Evolutionary conservation across 164 flowering plant genomes (phyloP).

Genomic region (Euptelea pleiosperma): DNA sequence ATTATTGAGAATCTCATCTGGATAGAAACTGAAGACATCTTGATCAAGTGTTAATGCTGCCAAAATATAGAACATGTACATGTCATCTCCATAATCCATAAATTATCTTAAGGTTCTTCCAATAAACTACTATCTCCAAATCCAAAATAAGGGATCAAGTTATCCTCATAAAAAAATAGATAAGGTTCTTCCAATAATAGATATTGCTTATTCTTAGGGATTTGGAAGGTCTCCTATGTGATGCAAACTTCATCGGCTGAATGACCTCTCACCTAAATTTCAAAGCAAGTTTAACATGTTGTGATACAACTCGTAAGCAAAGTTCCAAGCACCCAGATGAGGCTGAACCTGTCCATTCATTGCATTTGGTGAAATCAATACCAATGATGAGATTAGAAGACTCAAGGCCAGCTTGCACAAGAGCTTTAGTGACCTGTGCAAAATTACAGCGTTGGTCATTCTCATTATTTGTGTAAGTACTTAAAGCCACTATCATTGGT

Average conservation of each 20-base stretch:
- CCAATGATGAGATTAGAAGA: constrained; percentile 85
- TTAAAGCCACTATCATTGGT: too few relatives aligned
- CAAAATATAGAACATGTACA: constrained; percentile 13
- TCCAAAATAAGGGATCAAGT: constrained; percentile 68
- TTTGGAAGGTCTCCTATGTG: constrained; percentile 45
- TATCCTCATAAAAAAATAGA: constrained; percentile 68
- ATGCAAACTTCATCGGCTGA: constrained; percentile 51
- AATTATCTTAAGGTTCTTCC: not conserved
- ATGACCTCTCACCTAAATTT: constrained; percentile 47
- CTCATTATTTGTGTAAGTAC: not conserved
- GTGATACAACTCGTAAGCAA: not conserved
- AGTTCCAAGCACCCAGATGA: not conserved
- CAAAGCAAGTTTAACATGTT: constrained; percentile 11
- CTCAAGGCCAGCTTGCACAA: constrained; percentile 67
- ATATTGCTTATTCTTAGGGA: constrained; percentile 68
- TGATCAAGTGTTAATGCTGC: constrained; percentile 90
- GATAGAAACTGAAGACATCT: constrained; percentile 83
- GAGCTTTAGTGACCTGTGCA: constrained; percentile 63
- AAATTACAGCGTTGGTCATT: not conserved
- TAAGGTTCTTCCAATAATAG: constrained; percentile 60
- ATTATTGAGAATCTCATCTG: constrained; percentile 67
- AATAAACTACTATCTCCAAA: constrained; percentile 60
- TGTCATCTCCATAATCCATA: constrained; percentile 3
- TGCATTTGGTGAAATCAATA: constrained; percentile 86
- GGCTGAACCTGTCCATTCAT: constrained; percentile 76